phyloP scores from a whole-genome alignment of 148 eudicot species.

The Camellia japonica region DNA sequence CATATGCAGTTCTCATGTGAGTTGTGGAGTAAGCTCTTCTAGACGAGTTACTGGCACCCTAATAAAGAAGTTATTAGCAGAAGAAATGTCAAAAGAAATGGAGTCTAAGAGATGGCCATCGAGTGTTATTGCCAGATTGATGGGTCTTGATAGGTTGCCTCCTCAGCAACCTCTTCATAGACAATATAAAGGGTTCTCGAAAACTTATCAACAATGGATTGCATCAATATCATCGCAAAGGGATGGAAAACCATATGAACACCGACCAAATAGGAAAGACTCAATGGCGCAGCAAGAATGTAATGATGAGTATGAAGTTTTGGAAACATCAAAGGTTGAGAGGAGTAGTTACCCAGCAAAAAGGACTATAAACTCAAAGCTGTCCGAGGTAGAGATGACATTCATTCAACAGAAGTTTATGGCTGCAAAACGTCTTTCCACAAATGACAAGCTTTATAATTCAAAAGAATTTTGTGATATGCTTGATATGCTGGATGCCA shows the following conservation, averaged over 20 bases:
- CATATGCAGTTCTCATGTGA: constrained; percentile 40
- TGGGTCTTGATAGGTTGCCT: constrained; percentile 92
- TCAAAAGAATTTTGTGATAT: constrained; percentile 51
- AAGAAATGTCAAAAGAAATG: constrained; percentile 56
- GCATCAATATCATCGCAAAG: constrained; percentile 20
- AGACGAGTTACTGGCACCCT: constrained; percentile 39
- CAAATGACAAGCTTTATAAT: constrained; percentile 48
- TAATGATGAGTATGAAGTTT: constrained; percentile 82
- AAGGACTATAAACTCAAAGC: constrained; percentile 23
- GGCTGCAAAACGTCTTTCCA: constrained; percentile 52
- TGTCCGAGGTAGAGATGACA: constrained; percentile 48
- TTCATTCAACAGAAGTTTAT: constrained; percentile 46
- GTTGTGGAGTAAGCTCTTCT: constrained; percentile 34
- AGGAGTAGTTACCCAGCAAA: constrained; percentile 31
- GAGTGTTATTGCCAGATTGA: constrained; percentile 68
- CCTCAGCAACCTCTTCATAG: constrained; percentile 45
- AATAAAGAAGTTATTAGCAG: constrained; percentile 64
- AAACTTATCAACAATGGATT: constrained; percentile 30
- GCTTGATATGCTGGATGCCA: constrained; percentile 48
- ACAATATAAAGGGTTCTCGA: constrained; percentile 41
- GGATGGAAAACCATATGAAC: constrained; percentile 25
- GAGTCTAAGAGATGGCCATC: constrained; percentile 54
- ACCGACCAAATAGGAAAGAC: constrained; percentile 32
- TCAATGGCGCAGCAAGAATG: constrained; percentile 44
- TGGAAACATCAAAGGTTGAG: constrained; percentile 37